Percentiles rank a stretch among this genome's conserved stretches.
These are phyloP conservation scores for Crithidia mellificae DNA, from an alignment of 208 protist genomes.

Conservation along the genomic window DNA sequence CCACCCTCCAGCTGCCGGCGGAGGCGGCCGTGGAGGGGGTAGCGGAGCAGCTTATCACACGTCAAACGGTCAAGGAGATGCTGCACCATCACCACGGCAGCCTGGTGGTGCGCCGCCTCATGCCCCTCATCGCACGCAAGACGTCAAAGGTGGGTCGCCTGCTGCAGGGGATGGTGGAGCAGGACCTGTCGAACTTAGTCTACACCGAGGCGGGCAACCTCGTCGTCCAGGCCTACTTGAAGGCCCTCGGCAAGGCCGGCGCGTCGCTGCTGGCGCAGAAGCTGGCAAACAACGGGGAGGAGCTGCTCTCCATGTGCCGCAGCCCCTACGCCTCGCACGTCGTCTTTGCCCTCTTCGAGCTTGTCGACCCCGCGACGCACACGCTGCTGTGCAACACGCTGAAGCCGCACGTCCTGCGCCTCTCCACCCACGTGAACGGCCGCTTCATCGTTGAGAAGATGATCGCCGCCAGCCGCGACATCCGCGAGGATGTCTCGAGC, in stretches of 20 bases:
- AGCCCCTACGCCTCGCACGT: slow-evolving; percentile 79
- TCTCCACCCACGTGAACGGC: slow-evolving; percentile 82
- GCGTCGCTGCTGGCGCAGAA: slow-evolving; percentile 60
- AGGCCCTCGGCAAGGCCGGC: slow-evolving; percentile 44
- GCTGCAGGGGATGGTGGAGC: slow-evolving; percentile 58
- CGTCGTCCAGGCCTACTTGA: slow-evolving; percentile 75
- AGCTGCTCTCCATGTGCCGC: slow-evolving; percentile 68
- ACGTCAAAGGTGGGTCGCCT: slow-evolving; percentile 65
- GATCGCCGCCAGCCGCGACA: slow-evolving; percentile 71
- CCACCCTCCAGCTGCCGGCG: slow-evolving; percentile 39
- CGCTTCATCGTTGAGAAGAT: slow-evolving; percentile 88
- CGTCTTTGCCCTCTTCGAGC: slow-evolving; percentile 69
- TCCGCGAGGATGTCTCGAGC: slow-evolving; percentile 72
- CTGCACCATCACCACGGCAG: slow-evolving; percentile 65
- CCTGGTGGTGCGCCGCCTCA: slow-evolving; percentile 74
- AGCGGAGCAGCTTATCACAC: slow-evolving; percentile 50
- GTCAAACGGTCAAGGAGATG: slow-evolving; percentile 54
- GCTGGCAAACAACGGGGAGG: slow-evolving; percentile 53
- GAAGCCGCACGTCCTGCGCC: slow-evolving; percentile 48
- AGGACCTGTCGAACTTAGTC: slow-evolving; percentile 49
- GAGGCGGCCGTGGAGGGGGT: slow-evolving; percentile 53
- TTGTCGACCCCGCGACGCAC: slow-evolving; percentile 71
- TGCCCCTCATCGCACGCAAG: slow-evolving; percentile 63
- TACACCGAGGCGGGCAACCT: slow-evolving; percentile 85
- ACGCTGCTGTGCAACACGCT: slow-evolving; percentile 69